Percentiles rank a stretch among this genome's conserved stretches.
phyloP scores from a whole-genome alignment of 139 green algal genomes.

The Chlamydomonas eustigma region DNA sequence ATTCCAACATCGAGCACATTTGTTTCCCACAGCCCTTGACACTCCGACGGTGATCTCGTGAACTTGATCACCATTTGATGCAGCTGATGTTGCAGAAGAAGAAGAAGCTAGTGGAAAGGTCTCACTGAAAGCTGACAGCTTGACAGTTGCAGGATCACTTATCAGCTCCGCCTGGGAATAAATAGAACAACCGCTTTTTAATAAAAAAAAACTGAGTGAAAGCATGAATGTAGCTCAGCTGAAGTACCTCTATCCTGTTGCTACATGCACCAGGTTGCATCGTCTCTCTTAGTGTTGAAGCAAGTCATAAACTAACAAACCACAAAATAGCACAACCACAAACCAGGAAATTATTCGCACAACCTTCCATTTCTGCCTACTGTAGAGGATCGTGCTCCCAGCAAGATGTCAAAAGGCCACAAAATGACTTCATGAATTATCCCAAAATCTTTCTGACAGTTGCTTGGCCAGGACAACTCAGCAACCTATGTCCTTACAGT shows the following conservation, averaged over 20 bases:
- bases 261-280: neutral
- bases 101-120: neutral
- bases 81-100: no score
- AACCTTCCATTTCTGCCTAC: no score
- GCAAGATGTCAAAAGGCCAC: neutral
- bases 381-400: neutral
- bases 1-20: slow-evolving; percentile 96
- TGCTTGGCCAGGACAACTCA: neutral
- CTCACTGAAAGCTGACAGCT: slow-evolving; percentile 16
- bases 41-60: slow-evolving; percentile 75
- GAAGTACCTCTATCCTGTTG: no score
- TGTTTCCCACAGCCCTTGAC: slow-evolving; percentile 65
- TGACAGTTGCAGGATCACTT: neutral
- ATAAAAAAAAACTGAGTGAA: neutral
- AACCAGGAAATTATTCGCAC: no score
- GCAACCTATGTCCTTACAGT: neutral
- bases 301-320: neutral
- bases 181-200: neutral
- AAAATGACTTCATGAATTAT: neutral
- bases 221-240: no score
- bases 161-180: neutral
- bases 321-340: neutral
- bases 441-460: neutral
- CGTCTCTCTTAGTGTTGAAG: neutral
- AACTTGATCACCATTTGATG: slow-evolving; percentile 3